Conservation (phyloP, 2,329 filamentous ascomycete species). For the Lasiodiplodia sp. region DNA sequence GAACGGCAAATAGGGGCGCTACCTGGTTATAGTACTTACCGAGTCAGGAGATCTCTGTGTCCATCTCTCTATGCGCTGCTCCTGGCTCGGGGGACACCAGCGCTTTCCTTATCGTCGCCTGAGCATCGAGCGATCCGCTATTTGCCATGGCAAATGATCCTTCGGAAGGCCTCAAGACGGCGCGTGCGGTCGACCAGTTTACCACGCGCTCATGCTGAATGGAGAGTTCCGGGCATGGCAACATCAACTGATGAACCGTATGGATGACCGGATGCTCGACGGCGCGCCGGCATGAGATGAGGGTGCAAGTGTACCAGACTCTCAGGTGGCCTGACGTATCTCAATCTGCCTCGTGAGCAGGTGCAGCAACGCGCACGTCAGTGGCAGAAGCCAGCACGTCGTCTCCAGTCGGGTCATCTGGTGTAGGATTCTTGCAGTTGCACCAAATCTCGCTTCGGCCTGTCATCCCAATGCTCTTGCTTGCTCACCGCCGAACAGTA, state of each 20-base stretch:
- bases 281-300: not conserved
- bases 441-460: conserved; percentile 17
- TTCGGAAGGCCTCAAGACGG: not conserved
- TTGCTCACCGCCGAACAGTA: not conserved
- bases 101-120: conserved; percentile 12
- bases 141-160: conserved; percentile 21
- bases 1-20: conserved; percentile 18
- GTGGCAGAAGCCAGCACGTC: not conserved
- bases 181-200: conserved; percentile 1
- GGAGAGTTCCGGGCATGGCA: not conserved
- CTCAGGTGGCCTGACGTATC: not conserved
- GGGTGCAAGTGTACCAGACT: not conserved
- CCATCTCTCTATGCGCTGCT: conserved; percentile 8
- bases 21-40: conserved; percentile 9
- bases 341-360: not conserved
- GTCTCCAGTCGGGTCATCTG: not conserved
- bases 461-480: conserved; percentile 8
- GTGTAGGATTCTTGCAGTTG: conserved; percentile 1
- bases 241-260: not conserved
- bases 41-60: conserved; percentile 10
- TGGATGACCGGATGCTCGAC: not conserved
- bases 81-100: conserved; percentile 8
- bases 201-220: not conserved
- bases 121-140: conserved; percentile 23
- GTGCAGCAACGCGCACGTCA: conserved; percentile 13